phyloP scores from a whole-genome alignment of 2,329 filamentous ascomycete species.

The Fusarium illudens region DNA sequence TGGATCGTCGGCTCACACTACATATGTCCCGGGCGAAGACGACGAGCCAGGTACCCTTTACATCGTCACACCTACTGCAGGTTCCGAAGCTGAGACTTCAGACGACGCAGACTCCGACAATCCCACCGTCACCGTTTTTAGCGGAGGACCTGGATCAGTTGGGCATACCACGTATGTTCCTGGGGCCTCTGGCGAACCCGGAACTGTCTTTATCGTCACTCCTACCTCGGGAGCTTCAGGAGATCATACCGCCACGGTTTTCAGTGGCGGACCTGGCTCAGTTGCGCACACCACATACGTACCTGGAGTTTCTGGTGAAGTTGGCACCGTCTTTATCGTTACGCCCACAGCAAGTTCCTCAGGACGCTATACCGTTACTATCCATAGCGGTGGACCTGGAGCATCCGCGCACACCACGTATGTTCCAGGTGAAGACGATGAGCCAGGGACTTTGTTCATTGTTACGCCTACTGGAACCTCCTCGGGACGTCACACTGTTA shows the following conservation, averaged over 20 bases:
- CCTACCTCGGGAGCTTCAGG: neutral
- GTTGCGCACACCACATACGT: neutral
- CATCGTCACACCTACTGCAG: neutral
- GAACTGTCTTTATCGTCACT: slow-evolving; percentile 8
- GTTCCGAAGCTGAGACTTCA: neutral
- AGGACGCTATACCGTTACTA: neutral
- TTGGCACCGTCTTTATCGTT: neutral
- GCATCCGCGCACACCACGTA: neutral
- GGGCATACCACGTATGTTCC: neutral
- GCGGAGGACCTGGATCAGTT: neutral
- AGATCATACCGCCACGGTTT: neutral
- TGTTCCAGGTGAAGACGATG: neutral
- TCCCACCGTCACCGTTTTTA: neutral
- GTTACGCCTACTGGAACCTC: slow-evolving; percentile 1
- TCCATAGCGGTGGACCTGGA: neutral
- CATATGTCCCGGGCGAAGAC: neutral
- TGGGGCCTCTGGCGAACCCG: neutral
- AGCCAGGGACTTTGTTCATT: slow-evolving; percentile 4
- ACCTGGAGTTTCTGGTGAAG: neutral
- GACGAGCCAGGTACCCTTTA: neutral
- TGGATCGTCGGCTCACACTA: neutral
- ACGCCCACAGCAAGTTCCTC: neutral
- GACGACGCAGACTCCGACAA: neutral
- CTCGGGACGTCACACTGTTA: neutral
- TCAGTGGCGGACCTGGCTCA: neutral